A percentile compares a stretch with the other conserved stretches of the same genome.
Evolutionary conservation across 306 rosid genomes (phyloP).

Genomic region (Hippophae gyantsensis): DNA sequence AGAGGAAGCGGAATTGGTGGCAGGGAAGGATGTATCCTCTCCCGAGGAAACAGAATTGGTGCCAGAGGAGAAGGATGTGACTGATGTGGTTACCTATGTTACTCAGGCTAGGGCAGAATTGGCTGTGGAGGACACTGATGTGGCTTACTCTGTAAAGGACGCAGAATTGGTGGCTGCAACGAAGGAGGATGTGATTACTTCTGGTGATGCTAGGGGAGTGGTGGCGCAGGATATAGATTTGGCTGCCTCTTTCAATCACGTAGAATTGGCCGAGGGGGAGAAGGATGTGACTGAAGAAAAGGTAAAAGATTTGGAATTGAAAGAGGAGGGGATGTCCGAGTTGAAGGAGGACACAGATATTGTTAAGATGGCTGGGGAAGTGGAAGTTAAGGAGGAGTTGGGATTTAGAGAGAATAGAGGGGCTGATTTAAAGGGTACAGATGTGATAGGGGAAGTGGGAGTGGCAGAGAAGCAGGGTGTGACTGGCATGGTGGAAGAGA

Average conservation of each 20-base stretch:
- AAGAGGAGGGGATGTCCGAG: too few species aligned
- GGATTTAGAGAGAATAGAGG: background rate
- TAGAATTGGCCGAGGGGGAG: too few species aligned
- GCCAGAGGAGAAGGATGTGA: slow-evolving; percentile 3
- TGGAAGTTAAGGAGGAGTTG: background rate
- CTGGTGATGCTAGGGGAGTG: too few species aligned
- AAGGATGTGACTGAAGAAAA: too few species aligned
- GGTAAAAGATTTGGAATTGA: too few species aligned
- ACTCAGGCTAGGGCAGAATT: too few species aligned
- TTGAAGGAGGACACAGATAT: background rate
- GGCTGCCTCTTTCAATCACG: too few species aligned
- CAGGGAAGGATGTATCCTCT: background rate
- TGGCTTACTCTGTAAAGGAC: slow-evolving; percentile 2
- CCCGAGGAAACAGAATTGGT: slow-evolving; percentile 7
- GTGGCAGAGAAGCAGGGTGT: background rate
- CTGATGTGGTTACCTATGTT: too few species aligned
- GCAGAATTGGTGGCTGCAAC: background rate
- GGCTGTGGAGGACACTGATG: background rate
- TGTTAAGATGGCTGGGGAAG: slow-evolving; percentile 5
- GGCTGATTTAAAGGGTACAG: background rate
- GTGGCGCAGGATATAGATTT: too few species aligned
- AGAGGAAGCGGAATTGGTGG: background rate
- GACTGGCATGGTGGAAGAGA: slow-evolving; percentile 11
- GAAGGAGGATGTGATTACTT: too few species aligned
- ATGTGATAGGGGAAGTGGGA: background rate